Evolutionary conservation across 2,329 filamentous ascomycete species (phyloP).

Genomic region (Stemphylium beticola): DNA sequence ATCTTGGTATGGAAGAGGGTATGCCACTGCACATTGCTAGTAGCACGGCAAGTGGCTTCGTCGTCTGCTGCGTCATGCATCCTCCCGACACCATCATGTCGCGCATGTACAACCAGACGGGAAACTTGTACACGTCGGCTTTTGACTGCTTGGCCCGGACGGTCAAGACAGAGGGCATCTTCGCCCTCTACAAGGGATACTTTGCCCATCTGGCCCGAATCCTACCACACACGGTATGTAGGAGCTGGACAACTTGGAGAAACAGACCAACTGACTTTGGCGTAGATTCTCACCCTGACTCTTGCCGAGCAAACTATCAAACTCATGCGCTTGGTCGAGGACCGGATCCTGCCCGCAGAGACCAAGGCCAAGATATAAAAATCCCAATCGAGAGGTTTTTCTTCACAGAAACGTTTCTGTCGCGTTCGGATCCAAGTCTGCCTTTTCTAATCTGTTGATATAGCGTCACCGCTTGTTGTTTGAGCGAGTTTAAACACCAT

Average conservation of each 20-base stretch:
- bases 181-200: slow-evolving; percentile 98
- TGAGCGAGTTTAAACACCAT: too few relatives aligned
- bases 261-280: too few relatives aligned
- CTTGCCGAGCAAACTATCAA: slow-evolving; percentile 98
- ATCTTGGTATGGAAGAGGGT: slow-evolving; percentile 89
- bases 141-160: slow-evolving; percentile 94
- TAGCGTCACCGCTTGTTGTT: too few relatives aligned
- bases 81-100: slow-evolving; percentile 99
- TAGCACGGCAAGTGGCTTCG: slow-evolving; percentile 89
- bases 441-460: too few relatives aligned
- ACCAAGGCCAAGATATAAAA: slow-evolving; percentile 55
- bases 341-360: slow-evolving; percentile 58
- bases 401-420: background rate
- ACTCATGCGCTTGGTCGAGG: slow-evolving; percentile 80
- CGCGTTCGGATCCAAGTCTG: too few relatives aligned
- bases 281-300: slow-evolving; percentile 83
- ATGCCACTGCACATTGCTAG: slow-evolving; percentile 86
- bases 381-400: background rate
- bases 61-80: slow-evolving; percentile 98
- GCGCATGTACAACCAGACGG: slow-evolving; percentile 97
- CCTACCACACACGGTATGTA: slow-evolving; percentile 80
- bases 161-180: slow-evolving; percentile 83
- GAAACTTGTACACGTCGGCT: slow-evolving; percentile 92
- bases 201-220: slow-evolving; percentile 93
- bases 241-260: background rate